These are phyloP conservation scores for Fereydounia khargensis DNA, from an alignment of 1,284 basidiomycete genomes.

Conservation along the genomic window DNA sequence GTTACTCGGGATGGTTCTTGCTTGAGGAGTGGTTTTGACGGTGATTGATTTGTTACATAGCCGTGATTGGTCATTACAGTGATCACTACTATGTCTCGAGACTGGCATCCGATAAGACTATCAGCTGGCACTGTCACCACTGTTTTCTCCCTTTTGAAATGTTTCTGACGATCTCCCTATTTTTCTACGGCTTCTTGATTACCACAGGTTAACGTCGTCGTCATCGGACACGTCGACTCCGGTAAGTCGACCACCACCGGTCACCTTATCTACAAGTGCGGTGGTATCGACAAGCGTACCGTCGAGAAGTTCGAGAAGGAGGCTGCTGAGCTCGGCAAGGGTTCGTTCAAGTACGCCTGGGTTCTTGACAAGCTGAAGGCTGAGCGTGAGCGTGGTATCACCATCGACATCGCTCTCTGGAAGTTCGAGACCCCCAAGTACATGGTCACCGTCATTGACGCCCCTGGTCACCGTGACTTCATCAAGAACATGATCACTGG, in stretches of 20 bases:
- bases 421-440: slow-evolving; percentile 60
- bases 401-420: slow-evolving; percentile 87
- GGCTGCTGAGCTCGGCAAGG: slow-evolving; percentile 99
- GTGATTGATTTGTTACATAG: no score
- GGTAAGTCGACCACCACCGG: slow-evolving; percentile 99
- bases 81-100: no score
- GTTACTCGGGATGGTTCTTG: no score
- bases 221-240: slow-evolving; percentile 58
- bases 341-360: slow-evolving; percentile 96
- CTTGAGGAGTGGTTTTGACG: no score
- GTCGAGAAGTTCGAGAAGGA: slow-evolving; percentile 99
- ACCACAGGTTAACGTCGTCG: slow-evolving; percentile 57
- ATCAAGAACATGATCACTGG: slow-evolving; percentile 82
- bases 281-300: slow-evolving; percentile 99
- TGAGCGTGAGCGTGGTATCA: slow-evolving; percentile 98
- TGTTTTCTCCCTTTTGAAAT: background rate
- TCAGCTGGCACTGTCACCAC: no score
- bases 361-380: slow-evolving; percentile 99
- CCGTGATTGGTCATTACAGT: no score
- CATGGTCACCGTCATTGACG: slow-evolving; percentile 80
- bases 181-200: slow-evolving; percentile 5
- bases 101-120: no score
- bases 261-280: slow-evolving; percentile 99
- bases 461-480: slow-evolving; percentile 99
- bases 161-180: slow-evolving; percentile 7